Percentiles rank a stretch among this genome's conserved stretches.
These are phyloP conservation scores for Fusarium falciforme DNA, from an alignment of 2,329 filamentous ascomycete genomes.

Conservation along the genomic window DNA sequence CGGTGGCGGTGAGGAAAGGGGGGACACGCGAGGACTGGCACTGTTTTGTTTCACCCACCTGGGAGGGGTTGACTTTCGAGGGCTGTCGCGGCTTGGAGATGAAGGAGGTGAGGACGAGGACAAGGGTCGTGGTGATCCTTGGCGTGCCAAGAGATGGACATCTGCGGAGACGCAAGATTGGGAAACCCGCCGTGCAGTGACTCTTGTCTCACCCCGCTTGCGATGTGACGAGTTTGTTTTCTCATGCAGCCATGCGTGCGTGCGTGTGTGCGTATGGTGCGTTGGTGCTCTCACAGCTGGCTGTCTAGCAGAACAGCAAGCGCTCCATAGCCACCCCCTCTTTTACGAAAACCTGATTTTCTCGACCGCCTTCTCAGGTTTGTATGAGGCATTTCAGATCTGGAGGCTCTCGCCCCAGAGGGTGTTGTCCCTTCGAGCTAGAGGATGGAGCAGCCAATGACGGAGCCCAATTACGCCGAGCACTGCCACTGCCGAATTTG, in stretches of 20 bases:
- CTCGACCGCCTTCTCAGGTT: background rate
- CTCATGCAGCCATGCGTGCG: background rate
- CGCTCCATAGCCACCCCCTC: background rate
- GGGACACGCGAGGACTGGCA: background rate
- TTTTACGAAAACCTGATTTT: background rate
- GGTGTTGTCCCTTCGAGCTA: background rate
- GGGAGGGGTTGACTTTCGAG: background rate
- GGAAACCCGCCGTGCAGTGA: background rate
- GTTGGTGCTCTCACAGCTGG: background rate
- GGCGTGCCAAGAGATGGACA: background rate
- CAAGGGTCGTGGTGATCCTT: background rate
- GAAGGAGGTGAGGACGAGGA: background rate
- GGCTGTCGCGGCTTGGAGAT: background rate
- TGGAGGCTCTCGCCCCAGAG: background rate
- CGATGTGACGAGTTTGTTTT: background rate
- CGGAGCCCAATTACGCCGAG: slow-evolving; percentile 9
- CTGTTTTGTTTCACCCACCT: background rate
- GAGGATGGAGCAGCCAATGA: background rate
- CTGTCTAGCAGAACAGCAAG: background rate
- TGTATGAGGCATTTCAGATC: background rate
- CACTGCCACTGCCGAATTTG: slow-evolving; percentile 32
- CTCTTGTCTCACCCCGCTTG: background rate
- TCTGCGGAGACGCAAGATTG: background rate
- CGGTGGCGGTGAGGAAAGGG: background rate
- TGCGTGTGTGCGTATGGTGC: background rate